Evolutionary conservation across 2,329 filamentous ascomycete species (phyloP).

Genomic region (Trichophaea hybrida): DNA sequence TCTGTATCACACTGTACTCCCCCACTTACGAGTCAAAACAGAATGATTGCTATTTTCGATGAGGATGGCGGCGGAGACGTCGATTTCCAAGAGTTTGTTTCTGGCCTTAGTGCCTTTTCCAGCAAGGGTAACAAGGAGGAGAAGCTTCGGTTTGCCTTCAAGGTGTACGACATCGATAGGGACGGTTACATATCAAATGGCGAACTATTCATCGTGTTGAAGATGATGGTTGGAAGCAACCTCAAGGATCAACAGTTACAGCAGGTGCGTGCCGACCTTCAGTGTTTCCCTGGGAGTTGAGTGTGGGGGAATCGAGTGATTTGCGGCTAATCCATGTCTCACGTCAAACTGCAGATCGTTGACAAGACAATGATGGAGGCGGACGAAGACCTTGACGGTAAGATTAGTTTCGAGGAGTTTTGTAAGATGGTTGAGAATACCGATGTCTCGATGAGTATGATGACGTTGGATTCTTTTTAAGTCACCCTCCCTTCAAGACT

Average conservation of each 20-base stretch:
- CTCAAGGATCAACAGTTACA: constrained; percentile 97
- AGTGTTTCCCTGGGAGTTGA: neutral
- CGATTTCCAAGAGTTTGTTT: constrained; percentile 97
- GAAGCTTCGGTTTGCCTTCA: constrained; percentile 95
- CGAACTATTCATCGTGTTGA: constrained; percentile 96
- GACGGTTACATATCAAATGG: constrained; percentile 98
- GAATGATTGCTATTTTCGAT: constrained; percentile 98
- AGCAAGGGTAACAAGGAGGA: constrained; percentile 99
- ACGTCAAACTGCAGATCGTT: constrained; percentile 48
- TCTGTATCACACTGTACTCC: neutral
- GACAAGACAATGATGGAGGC: constrained; percentile 99
- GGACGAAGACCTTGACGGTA: constrained; percentile 85
- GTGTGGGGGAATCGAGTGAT: neutral
- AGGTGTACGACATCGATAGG: constrained; percentile 98
- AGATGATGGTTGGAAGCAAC: constrained; percentile 99
- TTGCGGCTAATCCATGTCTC: constrained; percentile 27
- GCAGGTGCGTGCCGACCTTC: constrained; percentile 38
- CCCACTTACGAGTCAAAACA: constrained; percentile 30
- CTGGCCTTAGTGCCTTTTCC: constrained; percentile 85
- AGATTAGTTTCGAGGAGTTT: constrained; percentile 99
- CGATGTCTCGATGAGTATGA: constrained; percentile 61
- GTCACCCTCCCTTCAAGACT: neutral
- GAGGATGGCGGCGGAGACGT: constrained; percentile 96
- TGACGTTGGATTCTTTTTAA: constrained; percentile 49
- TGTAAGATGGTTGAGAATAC: constrained; percentile 98